Base-by-base conservation (phyloP, 805 yeast species). In the Candida sithepensis region DNA sequence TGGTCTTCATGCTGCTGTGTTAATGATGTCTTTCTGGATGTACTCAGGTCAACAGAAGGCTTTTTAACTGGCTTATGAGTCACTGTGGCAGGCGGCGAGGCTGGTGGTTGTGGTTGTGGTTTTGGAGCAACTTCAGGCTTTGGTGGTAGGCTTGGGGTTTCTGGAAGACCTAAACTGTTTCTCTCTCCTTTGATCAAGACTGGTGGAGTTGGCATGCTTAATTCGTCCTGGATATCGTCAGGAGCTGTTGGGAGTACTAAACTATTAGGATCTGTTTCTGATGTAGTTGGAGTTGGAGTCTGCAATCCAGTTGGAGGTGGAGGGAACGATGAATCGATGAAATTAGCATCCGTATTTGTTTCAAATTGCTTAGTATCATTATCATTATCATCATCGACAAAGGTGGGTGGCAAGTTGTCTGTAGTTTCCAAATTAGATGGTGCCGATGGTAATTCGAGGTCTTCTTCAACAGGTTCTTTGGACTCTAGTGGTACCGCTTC, bases 111-210 rank as follows among this genome's bases (percentile, higher is more conserved):
- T 20, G 49, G 30, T 41, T 20, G n/a, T 36, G 40, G 43, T 24
- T n/a, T 36, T 22, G 16, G 28, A 24, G 20, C 47, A 36, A 10
- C 18, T 18, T 16, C n/a, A 5, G 52, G 45, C 30, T 51, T 45
- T 1, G 54, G 58, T 12, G 53, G 50, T 12, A 46, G n/a, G 0
- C 56, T 52, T 4, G 67, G 68, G 0, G 63, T 56, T 10, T 48
- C 38, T 2, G 68, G 69, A 19, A 63, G 44, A 0, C 66, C 67
- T 8, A 60, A 48, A 9, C 42, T 51, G 43, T 62, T 65, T n/a
- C 58, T 58, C 33, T 59, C 65, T 3, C 66, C 67, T 36, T 58
- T 63, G 33, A 65, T 63, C 8, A 64, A 45, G 6, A 60, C 66
- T 3, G 68, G 68, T 1, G 66, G 52, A 7, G 50, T 47, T 4